Evolutionary conservation across 768 basidiomycete genomes (phyloP).

Genomic region (Russula ochroleuca): DNA sequence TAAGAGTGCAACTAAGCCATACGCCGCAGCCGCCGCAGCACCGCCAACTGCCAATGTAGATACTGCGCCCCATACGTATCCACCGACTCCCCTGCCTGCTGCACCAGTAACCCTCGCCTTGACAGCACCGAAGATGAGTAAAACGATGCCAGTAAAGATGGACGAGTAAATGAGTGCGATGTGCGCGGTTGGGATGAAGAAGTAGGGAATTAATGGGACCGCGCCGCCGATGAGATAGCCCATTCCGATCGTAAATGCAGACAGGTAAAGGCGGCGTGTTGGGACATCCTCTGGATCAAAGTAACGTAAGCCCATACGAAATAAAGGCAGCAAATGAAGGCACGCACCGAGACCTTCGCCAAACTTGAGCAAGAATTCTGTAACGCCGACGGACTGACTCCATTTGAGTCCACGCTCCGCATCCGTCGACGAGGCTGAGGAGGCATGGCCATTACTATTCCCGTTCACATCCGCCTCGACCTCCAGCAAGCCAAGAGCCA

Average conservation of each 20-base stretch:
- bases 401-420: conserved; percentile 61
- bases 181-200: conserved; percentile 73
- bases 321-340: too few relatives aligned
- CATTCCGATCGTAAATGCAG: conserved; percentile 92
- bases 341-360: conserved; percentile 79
- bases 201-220: conserved; percentile 89
- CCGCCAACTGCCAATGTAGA: conserved; percentile 89
- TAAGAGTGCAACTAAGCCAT: conserved; percentile 50
- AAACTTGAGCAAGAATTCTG: conserved; percentile 92
- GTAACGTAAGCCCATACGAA: too few relatives aligned
- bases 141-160: conserved; percentile 75
- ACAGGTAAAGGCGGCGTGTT: conserved; percentile 74
- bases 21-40: conserved; percentile 76
- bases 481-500: conserved; percentile 70
- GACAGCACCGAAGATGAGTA: conserved; percentile 87
- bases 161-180: conserved; percentile 68
- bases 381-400: conserved; percentile 79
- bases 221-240: conserved; percentile 92
- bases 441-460: background rate
- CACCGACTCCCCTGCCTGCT: conserved; percentile 55
- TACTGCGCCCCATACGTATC: conserved; percentile 83
- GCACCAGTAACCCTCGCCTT: conserved; percentile 85
- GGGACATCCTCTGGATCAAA: conserved; percentile 77
- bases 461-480: conserved; percentile 45
- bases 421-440: too few relatives aligned